Base-by-base conservation (phyloP, 495 filamentous ascomycete species). In the Penicillium simplicissimum region DNA sequence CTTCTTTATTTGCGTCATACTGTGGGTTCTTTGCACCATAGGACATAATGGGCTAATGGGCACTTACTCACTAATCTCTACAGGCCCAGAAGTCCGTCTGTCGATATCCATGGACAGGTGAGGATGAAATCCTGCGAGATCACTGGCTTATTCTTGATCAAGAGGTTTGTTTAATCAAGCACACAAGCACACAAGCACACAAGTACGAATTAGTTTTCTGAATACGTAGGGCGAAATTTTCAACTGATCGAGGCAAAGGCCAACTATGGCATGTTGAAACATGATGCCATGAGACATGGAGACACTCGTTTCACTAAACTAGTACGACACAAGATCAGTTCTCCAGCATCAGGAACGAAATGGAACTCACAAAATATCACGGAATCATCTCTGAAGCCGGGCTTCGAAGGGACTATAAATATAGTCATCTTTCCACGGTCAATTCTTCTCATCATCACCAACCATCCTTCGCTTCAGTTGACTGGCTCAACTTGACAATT, bases 401-500 rank as follows among this genome's bases (percentile, higher is more conserved):
- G 38, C 47, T 21, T 64, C 62, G n/a, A 59, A 43, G 21, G 36
- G 34, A 56, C 23, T 65, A 65, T 65, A 65, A 64, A 57, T 49
- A 54, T 23, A 53, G 31, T 28, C 17, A 54, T 36, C 48, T 61
- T 42, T 35, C 58, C 55, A 14, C 37, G n/a, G 25, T 45, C 37
- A 57, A 34, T 57, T n/a, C 14, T 49, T 33, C 37, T 48, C 28
- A 43, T 45, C 37, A 47, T 36, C 19, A 59, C 25, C 31, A 13
- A 52, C 9, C 52, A 35, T 48, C 51, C 15, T 49, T 52, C 43
- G 43, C 52, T 55, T 61, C 37, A 52, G 62, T 65, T 65, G 62
- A 61, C 62, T 43, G 62, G 62, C 15, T 65, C 62, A 61, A 49
- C 62, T 52, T 54, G 15, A 42, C 47, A 58, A 51, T 61, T 57